Evolutionary conservation across 164 flowering plant genomes (phyloP).

Genomic region (Nymphaea colorata): DNA sequence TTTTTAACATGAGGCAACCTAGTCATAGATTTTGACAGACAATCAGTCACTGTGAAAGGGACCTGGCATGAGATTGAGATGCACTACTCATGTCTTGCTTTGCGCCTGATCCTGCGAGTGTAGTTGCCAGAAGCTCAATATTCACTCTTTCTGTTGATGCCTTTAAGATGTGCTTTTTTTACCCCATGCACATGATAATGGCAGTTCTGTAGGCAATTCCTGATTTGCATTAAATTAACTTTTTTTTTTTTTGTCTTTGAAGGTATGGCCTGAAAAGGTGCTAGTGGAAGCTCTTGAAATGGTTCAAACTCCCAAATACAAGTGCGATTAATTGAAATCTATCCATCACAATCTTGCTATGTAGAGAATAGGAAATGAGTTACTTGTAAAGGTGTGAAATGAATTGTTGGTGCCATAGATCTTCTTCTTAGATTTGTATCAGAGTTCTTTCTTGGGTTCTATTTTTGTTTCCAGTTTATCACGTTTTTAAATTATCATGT

Average conservation of each 20-base stretch:
- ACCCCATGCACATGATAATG: neutral
- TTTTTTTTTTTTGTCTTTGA: constrained; percentile 10
- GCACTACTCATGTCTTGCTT: constrained; percentile 91
- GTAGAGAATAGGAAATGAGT: constrained; percentile 64
- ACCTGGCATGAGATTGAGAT: constrained; percentile 97
- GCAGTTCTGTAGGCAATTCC: neutral
- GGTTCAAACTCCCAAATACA: constrained; percentile 81
- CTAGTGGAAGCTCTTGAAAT: constrained; percentile 66
- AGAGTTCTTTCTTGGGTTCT: neutral
- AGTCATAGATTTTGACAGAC: constrained; percentile 99
- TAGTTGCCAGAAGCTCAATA: constrained; percentile 16
- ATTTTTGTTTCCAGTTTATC: no score
- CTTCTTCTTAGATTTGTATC: neutral
- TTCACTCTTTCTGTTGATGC: neutral
- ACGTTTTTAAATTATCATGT: no score
- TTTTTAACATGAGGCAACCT: no score
- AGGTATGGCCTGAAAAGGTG: constrained; percentile 97
- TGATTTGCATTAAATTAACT: neutral
- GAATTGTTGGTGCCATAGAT: neutral
- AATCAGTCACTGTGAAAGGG: constrained; percentile 88
- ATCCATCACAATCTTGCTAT: constrained; percentile 95
- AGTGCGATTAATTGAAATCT: constrained; percentile 98
- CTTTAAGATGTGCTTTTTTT: neutral
- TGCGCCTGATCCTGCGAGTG: constrained; percentile 95
- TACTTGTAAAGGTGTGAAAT: constrained; percentile 68